A percentile compares a stretch with the other conserved stretches of the same genome.
These are phyloP conservation scores for Colletotrichum sp. DNA, from an alignment of 2,329 filamentous ascomycete species.

Conservation along the genomic window DNA sequence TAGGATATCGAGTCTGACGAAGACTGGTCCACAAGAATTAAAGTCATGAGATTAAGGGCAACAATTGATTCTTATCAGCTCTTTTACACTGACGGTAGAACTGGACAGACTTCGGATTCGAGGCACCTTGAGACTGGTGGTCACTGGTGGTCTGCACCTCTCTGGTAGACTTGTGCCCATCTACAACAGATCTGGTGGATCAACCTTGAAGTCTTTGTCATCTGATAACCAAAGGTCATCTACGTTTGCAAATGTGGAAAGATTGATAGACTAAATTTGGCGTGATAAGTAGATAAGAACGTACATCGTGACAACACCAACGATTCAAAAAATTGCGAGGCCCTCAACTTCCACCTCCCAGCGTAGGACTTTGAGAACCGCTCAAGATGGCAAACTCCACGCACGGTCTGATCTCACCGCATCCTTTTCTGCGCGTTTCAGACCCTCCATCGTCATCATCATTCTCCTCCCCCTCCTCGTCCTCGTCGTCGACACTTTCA, in stretches of 20 bases:
- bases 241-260: not conserved
- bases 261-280: too few relatives aligned
- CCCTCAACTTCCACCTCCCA: fast-evolving
- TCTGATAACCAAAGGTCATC: not conserved
- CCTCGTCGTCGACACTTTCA: not conserved
- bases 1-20: too few relatives aligned
- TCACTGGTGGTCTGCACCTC: not conserved
- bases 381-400: not conserved
- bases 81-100: too few relatives aligned
- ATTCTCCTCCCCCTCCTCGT: not conserved
- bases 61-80: too few relatives aligned
- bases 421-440: not conserved
- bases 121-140: too few relatives aligned
- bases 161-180: not conserved
- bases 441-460: not conserved
- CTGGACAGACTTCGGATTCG: too few relatives aligned
- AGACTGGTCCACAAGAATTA: too few relatives aligned
- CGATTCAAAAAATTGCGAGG: fast-evolving
- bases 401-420: not conserved
- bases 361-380: not conserved
- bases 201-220: not conserved
- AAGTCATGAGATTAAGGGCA: too few relatives aligned
- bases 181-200: not conserved
- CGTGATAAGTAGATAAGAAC: not conserved
- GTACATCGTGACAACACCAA: not conserved